A percentile compares a stretch with the other conserved stretches of the same genome.
Conservation (phyloP, 2,329 filamentous ascomycete genomes). For the Harringtonia aguacate region DNA sequence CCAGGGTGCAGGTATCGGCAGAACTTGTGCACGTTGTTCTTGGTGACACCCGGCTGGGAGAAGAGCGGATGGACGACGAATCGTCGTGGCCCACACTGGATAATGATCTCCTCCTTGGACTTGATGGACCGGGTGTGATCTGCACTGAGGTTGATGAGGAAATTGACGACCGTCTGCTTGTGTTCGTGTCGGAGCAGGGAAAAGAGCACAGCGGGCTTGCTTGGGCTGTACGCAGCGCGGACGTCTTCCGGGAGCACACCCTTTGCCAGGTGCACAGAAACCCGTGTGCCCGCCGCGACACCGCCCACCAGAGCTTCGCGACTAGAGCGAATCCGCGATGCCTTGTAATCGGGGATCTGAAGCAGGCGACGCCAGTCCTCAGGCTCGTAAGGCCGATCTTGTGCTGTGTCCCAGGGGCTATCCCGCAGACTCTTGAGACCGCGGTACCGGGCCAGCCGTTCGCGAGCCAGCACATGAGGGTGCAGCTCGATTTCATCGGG, state of each 20-base stretch:
- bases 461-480: constrained; percentile 74
- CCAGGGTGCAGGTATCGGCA: constrained; percentile 86
- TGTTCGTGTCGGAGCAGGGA: constrained; percentile 89
- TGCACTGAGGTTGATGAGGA: constrained; percentile 75
- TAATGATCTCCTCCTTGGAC: constrained; percentile 82
- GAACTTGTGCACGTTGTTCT: constrained; percentile 96
- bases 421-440: constrained; percentile 86
- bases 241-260: constrained; percentile 30
- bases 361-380: constrained; percentile 82
- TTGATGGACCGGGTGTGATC: constrained; percentile 69
- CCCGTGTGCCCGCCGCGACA: constrained; percentile 71
- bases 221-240: constrained; percentile 36
- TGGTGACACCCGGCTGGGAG: constrained; percentile 79
- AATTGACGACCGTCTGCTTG: constrained; percentile 83
- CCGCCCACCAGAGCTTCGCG: constrained; percentile 85
- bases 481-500: constrained; percentile 94
- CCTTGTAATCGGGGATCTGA: constrained; percentile 81
- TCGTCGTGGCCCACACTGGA: constrained; percentile 82
- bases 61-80: constrained; percentile 85
- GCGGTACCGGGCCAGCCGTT: constrained; percentile 76
- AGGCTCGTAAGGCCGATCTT: constrained; percentile 78
- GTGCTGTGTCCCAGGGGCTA: constrained; percentile 79
- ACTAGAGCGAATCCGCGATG: constrained; percentile 63
- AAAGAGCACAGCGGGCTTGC: constrained; percentile 62
- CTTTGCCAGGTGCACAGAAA: constrained; percentile 60